Evolutionary conservation across 805 yeast genomes (phyloP), one percentile per base, ranked within the genome.

Genomic region (Barnettozyma populi): DNA sequence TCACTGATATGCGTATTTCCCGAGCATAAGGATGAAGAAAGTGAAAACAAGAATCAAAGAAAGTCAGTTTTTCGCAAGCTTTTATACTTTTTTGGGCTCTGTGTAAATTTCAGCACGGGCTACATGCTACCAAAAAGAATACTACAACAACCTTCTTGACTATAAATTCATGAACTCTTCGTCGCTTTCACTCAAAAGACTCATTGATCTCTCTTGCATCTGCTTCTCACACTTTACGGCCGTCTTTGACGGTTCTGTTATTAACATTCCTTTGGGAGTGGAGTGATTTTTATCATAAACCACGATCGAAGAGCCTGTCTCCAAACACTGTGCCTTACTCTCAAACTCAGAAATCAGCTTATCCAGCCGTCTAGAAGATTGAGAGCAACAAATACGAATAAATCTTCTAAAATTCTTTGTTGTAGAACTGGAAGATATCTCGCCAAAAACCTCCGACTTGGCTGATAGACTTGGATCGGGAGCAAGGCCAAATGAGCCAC

Each of bases 1-100:
- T 92, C 99, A 92, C 96, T 90, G 98, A 92, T 90, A 89, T 95
- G 96, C 96, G 98, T 94, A 92, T 90, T 92, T 96, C 98, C 98
- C 99, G 85, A 86, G 99, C 98, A 92, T 89, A 92, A 92, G 84
- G 97, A 90, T 87, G 75, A 69, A 67, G 75, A 73, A 57, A 53
- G 55, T 66, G 67, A 47, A 47, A 41, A 20, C 21, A 36, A 9
- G 20, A 16, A 41, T 36, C 35, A 16, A 20, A 18, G 19, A 39
- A 34, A 19, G 9, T 34, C 14, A 18, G 24, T 23, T 24, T 37
- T 42, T 46, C 23, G 13, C n/a, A 19, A 7, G 16, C 16, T 19
- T 24, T 43, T 47, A 36, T 47, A 43, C 19, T 32, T 16, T 43
- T 13, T 14, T 31, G 18, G 36, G 23, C 2, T 13, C 4, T 19